Percentiles rank a stretch among this genome's conserved stretches.
Conservation (phyloP, 2,329 filamentous ascomycete species). For the Aspergillus pseudotamarii region DNA sequence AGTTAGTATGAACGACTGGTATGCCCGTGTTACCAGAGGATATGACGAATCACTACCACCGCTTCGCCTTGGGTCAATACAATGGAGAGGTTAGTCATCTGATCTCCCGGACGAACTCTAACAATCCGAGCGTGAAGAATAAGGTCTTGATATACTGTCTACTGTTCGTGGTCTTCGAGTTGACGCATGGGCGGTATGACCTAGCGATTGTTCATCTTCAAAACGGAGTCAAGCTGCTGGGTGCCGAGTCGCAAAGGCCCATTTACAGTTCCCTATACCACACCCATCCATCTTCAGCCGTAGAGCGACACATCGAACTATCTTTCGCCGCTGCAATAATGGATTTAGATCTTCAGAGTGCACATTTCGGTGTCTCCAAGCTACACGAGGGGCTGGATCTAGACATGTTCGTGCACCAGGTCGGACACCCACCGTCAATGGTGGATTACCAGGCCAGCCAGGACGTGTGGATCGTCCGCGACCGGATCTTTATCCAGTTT, state of each 20-base stretch:
- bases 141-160: slow-evolving; percentile 14
- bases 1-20: background rate
- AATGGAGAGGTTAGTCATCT: slow-evolving; percentile 5
- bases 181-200: slow-evolving; percentile 12
- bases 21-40: slow-evolving; percentile 7
- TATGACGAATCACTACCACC: slow-evolving; percentile 9
- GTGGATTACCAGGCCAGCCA: no score
- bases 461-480: no score
- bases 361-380: no score
- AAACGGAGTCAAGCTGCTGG: slow-evolving; percentile 8
- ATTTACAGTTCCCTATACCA: no score
- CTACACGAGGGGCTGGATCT: no score
- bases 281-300: no score
- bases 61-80: slow-evolving; percentile 14
- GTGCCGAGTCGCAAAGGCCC: background rate
- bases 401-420: no score
- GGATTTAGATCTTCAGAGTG: no score
- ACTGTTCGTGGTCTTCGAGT: slow-evolving; percentile 11
- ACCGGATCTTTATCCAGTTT: no score
- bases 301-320: no score
- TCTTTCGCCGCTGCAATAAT: no score
- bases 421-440: no score
- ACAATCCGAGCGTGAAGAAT: slow-evolving; percentile 12
- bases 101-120: slow-evolving; percentile 4
- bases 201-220: slow-evolving; percentile 11